These are phyloP conservation scores for Cynanchum wilfordii DNA, from an alignment of 257 asterid genomes.

Conservation along the genomic window DNA sequence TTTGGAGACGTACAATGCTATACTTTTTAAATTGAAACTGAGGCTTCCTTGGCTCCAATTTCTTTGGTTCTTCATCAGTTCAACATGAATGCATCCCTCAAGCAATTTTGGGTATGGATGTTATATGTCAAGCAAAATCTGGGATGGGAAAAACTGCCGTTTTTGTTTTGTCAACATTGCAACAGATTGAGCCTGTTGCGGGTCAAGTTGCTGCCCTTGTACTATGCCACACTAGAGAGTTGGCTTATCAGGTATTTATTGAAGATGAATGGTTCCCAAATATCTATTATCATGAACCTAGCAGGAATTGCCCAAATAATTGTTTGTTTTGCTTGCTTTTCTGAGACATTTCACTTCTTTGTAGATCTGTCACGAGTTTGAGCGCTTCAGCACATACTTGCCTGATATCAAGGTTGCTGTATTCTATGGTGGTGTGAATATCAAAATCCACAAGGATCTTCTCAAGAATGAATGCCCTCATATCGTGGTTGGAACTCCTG, in stretches of 20 bases:
- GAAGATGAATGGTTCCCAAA: neutral
- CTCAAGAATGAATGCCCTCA: conserved; percentile 92
- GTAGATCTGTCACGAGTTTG: conserved; percentile 89
- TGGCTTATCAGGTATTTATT: conserved; percentile 71
- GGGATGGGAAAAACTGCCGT: conserved; percentile 98
- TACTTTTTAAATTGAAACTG: conserved; percentile 65
- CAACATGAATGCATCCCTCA: conserved; percentile 98
- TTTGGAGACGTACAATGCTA: conserved; percentile 78
- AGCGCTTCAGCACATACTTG: conserved; percentile 79
- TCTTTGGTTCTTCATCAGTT: conserved; percentile 85
- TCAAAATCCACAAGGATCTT: conserved; percentile 74
- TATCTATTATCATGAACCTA: neutral
- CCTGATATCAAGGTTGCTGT: conserved; percentile 80
- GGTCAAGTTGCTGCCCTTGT: conserved; percentile 93
- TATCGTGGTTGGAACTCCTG: conserved; percentile 89
- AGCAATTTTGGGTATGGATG: conserved; percentile 96
- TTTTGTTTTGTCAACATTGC: conserved; percentile 82
- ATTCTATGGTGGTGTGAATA: conserved; percentile 80
- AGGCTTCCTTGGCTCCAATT: conserved; percentile 72
- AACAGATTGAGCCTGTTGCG: conserved; percentile 81
- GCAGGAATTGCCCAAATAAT: neutral
- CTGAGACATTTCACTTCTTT: conserved; percentile 12
- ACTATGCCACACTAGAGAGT: conserved; percentile 74
- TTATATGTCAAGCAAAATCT: conserved; percentile 94
- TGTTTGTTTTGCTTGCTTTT: neutral